Conservation (phyloP, 2,329 filamentous ascomycete genomes). For the Colletotrichum abscissum region DNA sequence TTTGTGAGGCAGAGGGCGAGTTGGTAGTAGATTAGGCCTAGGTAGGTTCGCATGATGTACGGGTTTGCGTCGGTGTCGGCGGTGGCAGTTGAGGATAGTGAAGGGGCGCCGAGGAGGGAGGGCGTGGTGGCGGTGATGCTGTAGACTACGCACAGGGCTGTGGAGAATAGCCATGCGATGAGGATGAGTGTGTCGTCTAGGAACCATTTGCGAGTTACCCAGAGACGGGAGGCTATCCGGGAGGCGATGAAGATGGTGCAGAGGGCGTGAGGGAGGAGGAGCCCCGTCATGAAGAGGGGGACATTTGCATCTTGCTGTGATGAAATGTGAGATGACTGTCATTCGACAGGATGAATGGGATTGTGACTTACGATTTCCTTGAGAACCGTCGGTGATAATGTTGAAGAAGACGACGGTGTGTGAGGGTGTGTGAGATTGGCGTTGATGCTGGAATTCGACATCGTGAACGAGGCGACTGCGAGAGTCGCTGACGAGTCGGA, state of each 20-base stretch:
- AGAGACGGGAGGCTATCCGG: conserved; percentile 42
- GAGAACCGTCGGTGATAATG: background rate
- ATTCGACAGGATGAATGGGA: background rate
- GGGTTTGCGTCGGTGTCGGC: conserved; percentile 35
- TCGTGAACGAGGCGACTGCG: background rate
- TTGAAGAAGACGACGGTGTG: background rate
- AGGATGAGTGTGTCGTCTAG: conserved; percentile 47
- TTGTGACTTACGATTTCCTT: conserved; percentile 15
- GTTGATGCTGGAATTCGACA: background rate
- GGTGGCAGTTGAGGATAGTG: conserved; percentile 14
- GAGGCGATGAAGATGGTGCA: conserved; percentile 45
- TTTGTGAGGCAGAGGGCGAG: conserved; percentile 52
- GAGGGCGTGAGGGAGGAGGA: conserved; percentile 46
- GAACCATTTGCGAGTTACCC: conserved; percentile 46
- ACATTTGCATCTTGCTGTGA: conserved; percentile 34
- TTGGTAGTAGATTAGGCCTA: conserved; percentile 51
- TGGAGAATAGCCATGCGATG: conserved; percentile 45
- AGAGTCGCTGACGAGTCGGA: background rate
- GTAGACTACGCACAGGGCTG: conserved; percentile 46
- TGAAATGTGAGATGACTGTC: background rate
- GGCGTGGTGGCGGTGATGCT: conserved; percentile 42
- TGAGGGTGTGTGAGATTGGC: conserved; percentile 3
- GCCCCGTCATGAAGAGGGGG: conserved; percentile 43
- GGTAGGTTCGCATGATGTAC: conserved; percentile 46
- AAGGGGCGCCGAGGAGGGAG: conserved; percentile 34